Evolutionary conservation across 495 filamentous ascomycete genomes (phyloP).

Genomic region (Aspergillus wentii): DNA sequence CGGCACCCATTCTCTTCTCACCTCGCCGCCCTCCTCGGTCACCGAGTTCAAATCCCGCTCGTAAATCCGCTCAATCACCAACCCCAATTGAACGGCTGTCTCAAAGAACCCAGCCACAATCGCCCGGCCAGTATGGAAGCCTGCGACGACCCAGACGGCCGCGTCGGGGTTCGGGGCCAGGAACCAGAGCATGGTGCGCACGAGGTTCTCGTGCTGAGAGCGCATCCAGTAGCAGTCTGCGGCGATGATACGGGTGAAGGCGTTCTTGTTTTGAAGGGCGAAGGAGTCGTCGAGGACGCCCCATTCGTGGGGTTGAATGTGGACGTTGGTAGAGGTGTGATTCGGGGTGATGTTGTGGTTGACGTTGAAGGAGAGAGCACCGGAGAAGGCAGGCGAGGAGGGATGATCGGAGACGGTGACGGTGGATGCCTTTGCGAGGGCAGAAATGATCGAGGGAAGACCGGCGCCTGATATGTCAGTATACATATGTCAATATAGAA

Average conservation of each 20-base stretch:
- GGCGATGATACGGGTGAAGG: slow-evolving; percentile 66
- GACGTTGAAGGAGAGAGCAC: slow-evolving; percentile 60
- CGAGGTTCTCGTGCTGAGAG: slow-evolving; percentile 68
- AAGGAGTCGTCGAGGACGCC: slow-evolving; percentile 55
- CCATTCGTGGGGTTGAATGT: slow-evolving; percentile 68
- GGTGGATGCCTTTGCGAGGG: slow-evolving; percentile 55
- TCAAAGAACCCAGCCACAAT: slow-evolving; percentile 72
- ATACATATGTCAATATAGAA: not conserved
- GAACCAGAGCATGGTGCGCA: slow-evolving; percentile 66
- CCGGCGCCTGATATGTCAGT: slow-evolving; percentile 55
- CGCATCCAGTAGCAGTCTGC: slow-evolving; percentile 89
- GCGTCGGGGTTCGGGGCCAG: slow-evolving; percentile 53
- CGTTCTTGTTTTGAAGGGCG: slow-evolving; percentile 39
- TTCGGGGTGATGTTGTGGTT: slow-evolving; percentile 40
- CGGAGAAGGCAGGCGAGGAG: slow-evolving; percentile 54
- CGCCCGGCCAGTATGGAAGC: slow-evolving; percentile 78
- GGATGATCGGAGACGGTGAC: slow-evolving; percentile 80
- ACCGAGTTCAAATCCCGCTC: slow-evolving; percentile 66
- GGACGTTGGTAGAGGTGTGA: slow-evolving; percentile 9
- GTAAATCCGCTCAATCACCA: slow-evolving; percentile 66
- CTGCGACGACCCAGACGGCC: slow-evolving; percentile 63
- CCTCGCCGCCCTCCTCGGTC: slow-evolving; percentile 43
- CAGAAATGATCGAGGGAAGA: slow-evolving; percentile 64
- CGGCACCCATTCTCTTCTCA: slow-evolving; percentile 59
- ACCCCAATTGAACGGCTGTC: slow-evolving; percentile 46